Evolutionary conservation across 2,329 filamentous ascomycete genomes (phyloP), one percentile per base, ranked within the genome.

Genomic region (Aspergillus sojae): DNA sequence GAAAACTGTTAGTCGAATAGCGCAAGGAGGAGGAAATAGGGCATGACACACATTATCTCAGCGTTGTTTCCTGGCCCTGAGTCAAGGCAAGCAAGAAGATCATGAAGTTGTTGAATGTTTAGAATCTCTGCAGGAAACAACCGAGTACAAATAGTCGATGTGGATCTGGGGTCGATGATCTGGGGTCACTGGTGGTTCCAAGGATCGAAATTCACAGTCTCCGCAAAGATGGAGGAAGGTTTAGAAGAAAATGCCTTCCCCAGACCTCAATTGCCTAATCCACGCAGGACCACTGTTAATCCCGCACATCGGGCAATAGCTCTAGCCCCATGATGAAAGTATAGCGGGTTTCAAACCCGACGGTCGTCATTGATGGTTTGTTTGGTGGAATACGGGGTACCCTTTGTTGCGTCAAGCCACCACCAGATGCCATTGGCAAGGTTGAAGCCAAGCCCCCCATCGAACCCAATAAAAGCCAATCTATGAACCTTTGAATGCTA

Each of bases 81-180:
- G 16, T 36, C 12, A 36, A 12, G 30, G 52, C 14, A 12, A 23
- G 30, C 10, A 21, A 4, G 30, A 16, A 36, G 4, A 7, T 54
- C 32, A 12, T 21, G 11, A 7, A 34, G 30, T 19, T 53, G 28
- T 11, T 16, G 28, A 53, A n/a, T n/a, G 11, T 34, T 52, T 4
- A 3, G 14, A 23, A 52, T 23, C 19, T 46, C n/a, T 23, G 26
- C 48, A 52, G 48, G 48, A 30, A 52, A n/a, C 26, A 32, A 10
- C 16, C 5, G 52, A 39, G 52, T 55, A 55, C 52, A 55, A 55
- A 55, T 55, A 55, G n/a, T 55, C 12, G n/a, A 55, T 19, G 28
- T n/a, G 16, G 48, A 52, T 52, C 48, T n/a, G 48, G 48, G 48
- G 48, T 52, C 19, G 28, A 32, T 30, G 26, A 21, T 32, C 48